Evolutionary conservation across 2,329 filamentous ascomycete species (phyloP), one percentile per base, ranked within the genome.

Genomic region (Fusarium brachygibbosum): DNA sequence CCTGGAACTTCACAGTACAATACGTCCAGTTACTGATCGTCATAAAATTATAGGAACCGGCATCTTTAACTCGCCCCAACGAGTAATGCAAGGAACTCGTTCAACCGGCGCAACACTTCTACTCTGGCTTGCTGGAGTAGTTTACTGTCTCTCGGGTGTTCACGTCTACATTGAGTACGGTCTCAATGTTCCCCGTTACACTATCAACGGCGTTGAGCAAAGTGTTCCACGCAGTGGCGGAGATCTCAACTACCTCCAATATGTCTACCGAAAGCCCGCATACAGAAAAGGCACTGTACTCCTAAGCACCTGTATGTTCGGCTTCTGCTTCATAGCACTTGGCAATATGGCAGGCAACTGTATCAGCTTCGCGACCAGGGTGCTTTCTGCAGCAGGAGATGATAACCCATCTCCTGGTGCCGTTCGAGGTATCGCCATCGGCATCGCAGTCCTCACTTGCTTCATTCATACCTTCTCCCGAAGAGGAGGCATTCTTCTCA

Each of bases 301-400:
- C 3, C 66, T 84, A 6, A 76, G 79, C 9, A 82, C 81, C 1
- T 84, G 81, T 49, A 74, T 84, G 13, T 86, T 81, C 62, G 83
- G 80, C 4, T 73, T 84, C 23, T 71, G 77, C 35, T 85, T 83
- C 72, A 79, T 85, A 8, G 67, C 80, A 19, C 71, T 86, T 9
- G 84, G 83, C 16, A 86, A 85, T 63, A 81, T 84, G 69, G 78
- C 82, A 1, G 82, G 82, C 32, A 86, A 87, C 73, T 81, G 81
- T 16, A 78, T 86, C 29, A 77, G 77, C 50, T 86, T 86, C 66
- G 82, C 80, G 12, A 70, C 79, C 2, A 78, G 82, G 48, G 75
- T 81, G 5, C 68, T 83, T 5, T 66, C 73, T n/a, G 79, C 82
- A 3, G 77, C 81, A 4, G 70, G 76, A 11, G 34, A 69, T 9